These are phyloP conservation scores for Calycina herbarum DNA, from an alignment of 2,329 filamentous ascomycete species.

Conservation along the genomic window DNA sequence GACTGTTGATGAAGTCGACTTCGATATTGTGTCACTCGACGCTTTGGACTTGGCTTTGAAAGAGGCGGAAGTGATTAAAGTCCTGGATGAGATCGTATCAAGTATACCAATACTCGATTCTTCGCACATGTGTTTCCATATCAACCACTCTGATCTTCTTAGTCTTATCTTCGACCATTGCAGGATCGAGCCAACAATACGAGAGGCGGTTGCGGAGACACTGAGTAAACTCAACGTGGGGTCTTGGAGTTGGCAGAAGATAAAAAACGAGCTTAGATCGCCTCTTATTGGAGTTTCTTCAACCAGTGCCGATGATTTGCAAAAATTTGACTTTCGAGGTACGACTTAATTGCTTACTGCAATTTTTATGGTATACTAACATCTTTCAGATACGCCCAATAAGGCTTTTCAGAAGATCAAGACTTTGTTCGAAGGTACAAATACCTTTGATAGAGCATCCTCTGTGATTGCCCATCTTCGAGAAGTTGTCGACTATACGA, in stretches of 20 bases:
- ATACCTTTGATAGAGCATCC: slow-evolving; percentile 72
- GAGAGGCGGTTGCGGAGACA: slow-evolving; percentile 74
- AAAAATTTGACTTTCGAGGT: slow-evolving; percentile 88
- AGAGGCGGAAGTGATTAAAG: slow-evolving; percentile 91
- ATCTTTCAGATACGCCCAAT: slow-evolving; percentile 49
- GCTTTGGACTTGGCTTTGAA: slow-evolving; percentile 81
- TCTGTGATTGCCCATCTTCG: slow-evolving; percentile 78
- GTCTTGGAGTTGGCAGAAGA: slow-evolving; percentile 78
- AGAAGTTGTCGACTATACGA: slow-evolving; percentile 74
- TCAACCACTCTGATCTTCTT: slow-evolving; percentile 86
- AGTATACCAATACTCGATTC: slow-evolving; percentile 74
- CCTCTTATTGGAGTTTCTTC: slow-evolving; percentile 78
- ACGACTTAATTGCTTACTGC: slow-evolving; percentile 19
- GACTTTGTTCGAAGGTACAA: slow-evolving; percentile 59
- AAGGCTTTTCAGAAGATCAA: slow-evolving; percentile 61
- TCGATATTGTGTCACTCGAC: slow-evolving; percentile 88
- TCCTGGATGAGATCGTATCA: slow-evolving; percentile 85
- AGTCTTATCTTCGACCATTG: slow-evolving; percentile 90
- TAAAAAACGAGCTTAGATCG: slow-evolving; percentile 79
- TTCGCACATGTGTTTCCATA: slow-evolving; percentile 79
- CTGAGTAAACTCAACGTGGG: slow-evolving; percentile 85
- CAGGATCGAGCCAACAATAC: slow-evolving; percentile 68
- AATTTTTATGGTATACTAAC: slow-evolving; percentile 13
- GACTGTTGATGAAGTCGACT: slow-evolving; percentile 87
- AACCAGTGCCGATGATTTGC: slow-evolving; percentile 86